A percentile compares a stretch with the other conserved stretches of the same genome.
Evolutionary conservation across 148 eudicot species (phyloP).

Genomic region (Amaranthus palmeri): DNA sequence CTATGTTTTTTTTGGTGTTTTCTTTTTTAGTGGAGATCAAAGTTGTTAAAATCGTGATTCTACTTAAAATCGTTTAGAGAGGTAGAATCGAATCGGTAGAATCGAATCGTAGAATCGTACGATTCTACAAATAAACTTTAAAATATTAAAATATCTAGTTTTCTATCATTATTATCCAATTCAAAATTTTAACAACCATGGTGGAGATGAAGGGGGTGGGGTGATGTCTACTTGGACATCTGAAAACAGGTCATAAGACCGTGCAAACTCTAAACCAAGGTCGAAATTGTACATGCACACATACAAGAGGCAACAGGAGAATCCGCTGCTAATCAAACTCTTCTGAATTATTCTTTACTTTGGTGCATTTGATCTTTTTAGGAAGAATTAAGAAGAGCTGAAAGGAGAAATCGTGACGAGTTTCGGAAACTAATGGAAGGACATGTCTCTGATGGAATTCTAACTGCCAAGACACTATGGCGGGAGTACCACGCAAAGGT

Average conservation of each 20-base stretch:
- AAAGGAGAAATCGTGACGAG: constrained; percentile 93
- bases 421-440: constrained; percentile 91
- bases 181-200: too few species aligned
- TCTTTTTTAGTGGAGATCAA: too few species aligned
- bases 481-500: constrained; percentile 88
- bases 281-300: not conserved
- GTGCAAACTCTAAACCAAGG: not conserved
- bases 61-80: too few species aligned
- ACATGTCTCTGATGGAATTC: constrained; percentile 68
- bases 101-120: too few species aligned
- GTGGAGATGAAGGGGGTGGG: not conserved
- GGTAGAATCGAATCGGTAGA: too few species aligned
- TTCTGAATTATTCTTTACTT: not conserved
- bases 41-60: too few species aligned
- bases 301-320: not conserved
- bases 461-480: constrained; percentile 66
- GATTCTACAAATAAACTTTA: too few species aligned
- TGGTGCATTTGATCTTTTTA: constrained; percentile 28
- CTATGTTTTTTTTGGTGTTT: too few species aligned
- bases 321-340: not conserved
- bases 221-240: too few species aligned
- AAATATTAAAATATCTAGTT: too few species aligned
- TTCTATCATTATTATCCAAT: too few species aligned
- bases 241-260: too few species aligned
- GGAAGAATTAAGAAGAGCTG: constrained; percentile 87